Percentiles rank a stretch among this genome's conserved stretches.
Evolutionary conservation across 2,329 filamentous ascomycete genomes (phyloP).

Genomic region (Colletotrichum liriopes): DNA sequence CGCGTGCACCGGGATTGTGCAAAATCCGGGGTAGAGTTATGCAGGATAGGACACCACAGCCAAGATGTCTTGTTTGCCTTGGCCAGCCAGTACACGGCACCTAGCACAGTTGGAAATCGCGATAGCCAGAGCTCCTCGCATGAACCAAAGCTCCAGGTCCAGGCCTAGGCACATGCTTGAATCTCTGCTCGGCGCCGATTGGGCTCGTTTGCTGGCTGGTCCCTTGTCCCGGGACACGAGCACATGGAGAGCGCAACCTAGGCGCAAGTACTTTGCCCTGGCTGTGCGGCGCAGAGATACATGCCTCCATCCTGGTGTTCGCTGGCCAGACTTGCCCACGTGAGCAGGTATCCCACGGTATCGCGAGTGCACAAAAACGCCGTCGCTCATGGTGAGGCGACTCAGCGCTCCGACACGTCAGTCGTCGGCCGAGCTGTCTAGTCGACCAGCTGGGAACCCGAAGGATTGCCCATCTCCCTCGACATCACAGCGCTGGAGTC

Average conservation of each 20-base stretch:
- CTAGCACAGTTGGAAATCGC: neutral
- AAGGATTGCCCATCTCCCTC: neutral
- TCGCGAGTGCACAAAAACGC: neutral
- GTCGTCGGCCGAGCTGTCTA: neutral
- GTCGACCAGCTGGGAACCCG: neutral
- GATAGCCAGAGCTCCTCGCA: neutral
- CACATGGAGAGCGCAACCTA: neutral
- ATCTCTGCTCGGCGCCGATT: slow-evolving; percentile 7
- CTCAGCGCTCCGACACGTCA: neutral
- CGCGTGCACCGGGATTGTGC: slow-evolving; percentile 12
- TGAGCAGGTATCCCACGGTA: slow-evolving; percentile 8
- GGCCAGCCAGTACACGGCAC: neutral
- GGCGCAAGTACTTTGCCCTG: slow-evolving; percentile 17
- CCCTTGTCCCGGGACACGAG: too few relatives aligned
- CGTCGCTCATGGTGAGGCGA: neutral
- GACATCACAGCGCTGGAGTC: neutral
- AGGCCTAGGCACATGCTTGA: slow-evolving; percentile 10
- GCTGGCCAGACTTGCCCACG: slow-evolving; percentile 8
- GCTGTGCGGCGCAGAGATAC: slow-evolving; percentile 14
- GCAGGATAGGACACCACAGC: neutral
- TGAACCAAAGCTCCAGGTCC: neutral
- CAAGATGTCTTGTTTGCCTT: slow-evolving; percentile 1
- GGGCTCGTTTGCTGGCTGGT: neutral
- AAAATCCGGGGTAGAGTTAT: slow-evolving; percentile 35
- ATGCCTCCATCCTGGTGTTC: slow-evolving; percentile 6